Percentiles rank a stretch among this genome's conserved stretches.
Conservation (phyloP, 441 rosid genomes). For the Euphorbia schlechtendalii region DNA sequence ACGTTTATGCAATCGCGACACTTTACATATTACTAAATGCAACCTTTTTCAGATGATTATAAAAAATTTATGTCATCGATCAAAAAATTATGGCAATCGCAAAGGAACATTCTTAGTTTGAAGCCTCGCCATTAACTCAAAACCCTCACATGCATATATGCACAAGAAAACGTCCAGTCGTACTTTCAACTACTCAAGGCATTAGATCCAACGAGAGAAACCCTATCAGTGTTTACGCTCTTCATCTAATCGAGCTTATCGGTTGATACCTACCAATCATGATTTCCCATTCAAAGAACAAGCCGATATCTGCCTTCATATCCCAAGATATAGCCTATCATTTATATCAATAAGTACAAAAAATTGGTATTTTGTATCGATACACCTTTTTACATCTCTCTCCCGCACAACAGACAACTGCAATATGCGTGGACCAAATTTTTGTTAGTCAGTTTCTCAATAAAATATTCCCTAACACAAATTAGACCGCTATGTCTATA, state of each 20-base stretch:
- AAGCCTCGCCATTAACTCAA: constrained; percentile 19
- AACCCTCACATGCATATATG: constrained; percentile 45
- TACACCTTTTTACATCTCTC: no score
- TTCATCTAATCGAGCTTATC: constrained; percentile 40
- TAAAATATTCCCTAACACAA: no score
- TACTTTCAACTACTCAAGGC: constrained; percentile 29
- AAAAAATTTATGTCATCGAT: constrained; percentile 40
- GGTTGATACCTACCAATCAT: constrained; percentile 38
- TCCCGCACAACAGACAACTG: no score
- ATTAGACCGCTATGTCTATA: no score
- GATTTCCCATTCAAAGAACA: no score
- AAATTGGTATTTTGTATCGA: no score
- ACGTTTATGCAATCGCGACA: not conserved
- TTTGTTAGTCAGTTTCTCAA: no score
- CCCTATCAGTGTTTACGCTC: constrained; percentile 28
- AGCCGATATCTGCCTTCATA: constrained; percentile 3
- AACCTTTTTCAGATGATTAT: constrained; percentile 31
- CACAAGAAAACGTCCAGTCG: constrained; percentile 29
- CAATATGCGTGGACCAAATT: no score
- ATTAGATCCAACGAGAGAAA: constrained; percentile 23
- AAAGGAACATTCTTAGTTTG: constrained; percentile 31
- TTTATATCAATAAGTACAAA: constrained; percentile 23
- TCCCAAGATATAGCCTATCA: constrained; percentile 26
- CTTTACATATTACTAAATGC: constrained; percentile 16
- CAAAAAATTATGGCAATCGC: constrained; percentile 38